These are phyloP conservation scores for Draba incana DNA, from an alignment of 345 rosid genomes.

Conservation along the genomic window DNA sequence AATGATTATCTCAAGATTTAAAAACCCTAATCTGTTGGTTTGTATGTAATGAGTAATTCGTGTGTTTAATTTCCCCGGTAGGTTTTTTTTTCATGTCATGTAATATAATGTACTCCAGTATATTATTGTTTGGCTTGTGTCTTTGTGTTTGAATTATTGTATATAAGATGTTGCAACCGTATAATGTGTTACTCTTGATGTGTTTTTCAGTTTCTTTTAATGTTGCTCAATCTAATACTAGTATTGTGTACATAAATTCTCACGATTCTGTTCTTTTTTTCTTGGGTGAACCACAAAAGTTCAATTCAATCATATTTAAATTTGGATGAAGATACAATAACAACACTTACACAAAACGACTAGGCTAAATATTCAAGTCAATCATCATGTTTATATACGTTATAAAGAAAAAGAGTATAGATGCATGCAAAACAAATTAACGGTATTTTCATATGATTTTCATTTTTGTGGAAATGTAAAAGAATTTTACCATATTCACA, in stretches of 20 bases:
- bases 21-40: background rate
- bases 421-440: no score
- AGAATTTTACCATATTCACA: no score
- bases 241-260: background rate
- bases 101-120: conserved; percentile 5
- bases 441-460: no score
- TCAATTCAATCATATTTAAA: no score
- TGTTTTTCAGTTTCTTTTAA: conserved; percentile 6
- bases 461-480: no score
- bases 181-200: conserved; percentile 6
- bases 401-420: no score
- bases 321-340: no score
- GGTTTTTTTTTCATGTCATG: background rate
- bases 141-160: conserved; percentile 22
- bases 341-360: no score
- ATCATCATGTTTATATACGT: no score
- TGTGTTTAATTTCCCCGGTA: background rate
- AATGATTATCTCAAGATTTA: conserved; percentile 44
- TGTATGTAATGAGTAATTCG: background rate
- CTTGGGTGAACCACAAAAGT: no score
- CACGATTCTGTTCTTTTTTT: no score
- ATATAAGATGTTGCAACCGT: background rate
- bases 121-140: conserved; percentile 9
- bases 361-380: no score
- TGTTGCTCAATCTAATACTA: conserved; percentile 13